Conservation (phyloP, 2,329 filamentous ascomycete species). For the Metarhizium sp. region DNA sequence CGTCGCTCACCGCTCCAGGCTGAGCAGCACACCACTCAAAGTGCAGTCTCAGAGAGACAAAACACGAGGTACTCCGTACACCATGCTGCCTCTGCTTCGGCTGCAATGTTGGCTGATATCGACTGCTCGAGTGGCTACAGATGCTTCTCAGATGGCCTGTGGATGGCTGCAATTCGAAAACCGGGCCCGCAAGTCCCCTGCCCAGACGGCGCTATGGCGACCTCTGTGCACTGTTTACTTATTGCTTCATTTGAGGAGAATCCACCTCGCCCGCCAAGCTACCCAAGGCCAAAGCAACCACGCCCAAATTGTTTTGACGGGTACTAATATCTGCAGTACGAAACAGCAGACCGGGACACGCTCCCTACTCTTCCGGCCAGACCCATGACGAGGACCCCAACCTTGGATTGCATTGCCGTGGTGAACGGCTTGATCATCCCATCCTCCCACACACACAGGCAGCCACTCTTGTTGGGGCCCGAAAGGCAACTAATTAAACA, state of each 20-base stretch:
- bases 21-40: background rate
- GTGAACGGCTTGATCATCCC: background rate
- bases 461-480: background rate
- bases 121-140: background rate
- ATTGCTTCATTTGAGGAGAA: slow-evolving; percentile 5
- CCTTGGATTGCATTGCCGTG: background rate
- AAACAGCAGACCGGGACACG: background rate
- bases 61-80: no score
- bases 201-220: background rate
- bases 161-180: background rate
- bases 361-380: background rate
- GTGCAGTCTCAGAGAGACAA: no score
- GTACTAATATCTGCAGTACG: background rate
- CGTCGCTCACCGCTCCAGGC: slow-evolving; percentile 5
- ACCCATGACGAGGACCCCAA: background rate
- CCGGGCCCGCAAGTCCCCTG: background rate
- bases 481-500: slow-evolving; percentile 1
- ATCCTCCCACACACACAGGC: background rate
- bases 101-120: no score
- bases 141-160: background rate
- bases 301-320: no score
- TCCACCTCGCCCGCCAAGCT: background rate
- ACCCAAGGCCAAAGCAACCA: no score
- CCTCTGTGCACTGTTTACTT: slow-evolving; percentile 2
- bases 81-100: no score